Evolutionary conservation across 2,329 filamentous ascomycete species (phyloP), one percentile per base, ranked within the genome.

Genomic region (Penicillium brasilianum): DNA sequence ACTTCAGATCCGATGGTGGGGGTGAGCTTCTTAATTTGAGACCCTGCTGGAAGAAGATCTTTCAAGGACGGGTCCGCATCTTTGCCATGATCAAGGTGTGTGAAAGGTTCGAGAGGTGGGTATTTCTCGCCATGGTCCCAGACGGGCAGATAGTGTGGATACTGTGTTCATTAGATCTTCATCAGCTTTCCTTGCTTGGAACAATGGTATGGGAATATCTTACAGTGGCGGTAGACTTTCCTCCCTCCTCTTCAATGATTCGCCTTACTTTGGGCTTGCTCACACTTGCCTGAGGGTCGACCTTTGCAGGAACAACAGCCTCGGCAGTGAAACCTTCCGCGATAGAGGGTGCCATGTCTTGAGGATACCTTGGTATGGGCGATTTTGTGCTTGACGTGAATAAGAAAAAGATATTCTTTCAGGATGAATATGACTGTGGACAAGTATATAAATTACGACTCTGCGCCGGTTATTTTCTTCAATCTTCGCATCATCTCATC

Each of bases 61-160:
- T 74, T 70, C 62, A 82, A 81, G 18, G 74, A 72, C 37, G 76
- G 76, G 62, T 82, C 78, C 1, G 80, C 81, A 50, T 74, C 60
- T 32, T 76, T 71, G 16, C 79, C 79, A 37, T 74, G 75, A 37
- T 81, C 80, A 22, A 69, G 58, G 58, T 81, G 79, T 11, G 76
- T 74, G 60, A 81, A 81, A 0, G 74, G 75, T 61, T 79, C 71
- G 0, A 77, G 77, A 16, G 76, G 74, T 1, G 76, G 71, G 57
- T 77, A 80, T 75, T 72, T 69, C 39, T 71, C 63, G 30, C 55
- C 53, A 55, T 69, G 51, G 32, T 73, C 67, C 58, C 63, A 71
- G 14, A 56, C 59, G 2, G 71, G 71, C 2, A 73, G 68, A 49
- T 73, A 72, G 14, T 68, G 44, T 16, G 69, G 70, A 49, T 71